A percentile compares a stretch with the other conserved stretches of the same genome.
These are phyloP conservation scores for Xylaria scruposa DNA, from an alignment of 495 filamentous ascomycete genomes.

Conservation along the genomic window DNA sequence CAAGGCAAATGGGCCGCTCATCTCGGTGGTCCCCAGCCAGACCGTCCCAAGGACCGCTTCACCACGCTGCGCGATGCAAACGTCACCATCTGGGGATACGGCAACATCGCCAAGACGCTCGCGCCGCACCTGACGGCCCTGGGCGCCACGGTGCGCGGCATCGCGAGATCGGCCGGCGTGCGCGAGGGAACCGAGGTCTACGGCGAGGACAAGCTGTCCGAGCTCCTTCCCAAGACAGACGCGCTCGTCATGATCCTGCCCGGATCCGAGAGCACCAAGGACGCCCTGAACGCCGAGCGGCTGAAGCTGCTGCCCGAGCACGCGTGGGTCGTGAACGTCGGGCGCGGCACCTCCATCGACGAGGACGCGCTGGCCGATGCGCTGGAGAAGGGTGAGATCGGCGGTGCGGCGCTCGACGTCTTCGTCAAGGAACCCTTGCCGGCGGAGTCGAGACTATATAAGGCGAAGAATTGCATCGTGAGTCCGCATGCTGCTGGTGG, in stretches of 20 bases:
- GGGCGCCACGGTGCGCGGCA: slow-evolving; percentile 53
- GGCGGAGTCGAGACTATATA: slow-evolving; percentile 45
- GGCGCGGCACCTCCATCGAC: slow-evolving; percentile 78
- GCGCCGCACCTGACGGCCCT: slow-evolving; percentile 68
- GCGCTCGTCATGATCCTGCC: slow-evolving; percentile 81
- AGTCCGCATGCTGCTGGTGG: slow-evolving; percentile 58
- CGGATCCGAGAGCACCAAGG: slow-evolving; percentile 66
- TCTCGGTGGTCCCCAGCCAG: slow-evolving; percentile 63
- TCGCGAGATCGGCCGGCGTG: slow-evolving; percentile 63
- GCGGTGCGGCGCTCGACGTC: slow-evolving; percentile 77
- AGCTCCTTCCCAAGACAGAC: slow-evolving; percentile 71
- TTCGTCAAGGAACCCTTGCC: slow-evolving; percentile 75
- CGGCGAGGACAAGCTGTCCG: slow-evolving; percentile 50
- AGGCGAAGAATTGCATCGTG: slow-evolving; percentile 48
- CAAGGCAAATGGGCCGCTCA: slow-evolving; percentile 61
- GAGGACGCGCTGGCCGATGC: slow-evolving; percentile 80
- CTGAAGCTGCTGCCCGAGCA: slow-evolving; percentile 78
- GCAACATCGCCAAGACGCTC: slow-evolving; percentile 81
- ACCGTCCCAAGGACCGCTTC: slow-evolving; percentile 54
- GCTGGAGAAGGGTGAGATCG: slow-evolving; percentile 69
- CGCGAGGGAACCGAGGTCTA: slow-evolving; percentile 62
- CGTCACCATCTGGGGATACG: slow-evolving; percentile 76
- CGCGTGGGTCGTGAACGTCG: slow-evolving; percentile 82
- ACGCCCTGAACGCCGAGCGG: slow-evolving; percentile 71
- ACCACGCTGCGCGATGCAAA: slow-evolving; percentile 60